Evolutionary conservation across 805 yeast species (phyloP), one percentile per base, ranked within the genome.

Genomic region (Kregervanrija fluxuum): DNA sequence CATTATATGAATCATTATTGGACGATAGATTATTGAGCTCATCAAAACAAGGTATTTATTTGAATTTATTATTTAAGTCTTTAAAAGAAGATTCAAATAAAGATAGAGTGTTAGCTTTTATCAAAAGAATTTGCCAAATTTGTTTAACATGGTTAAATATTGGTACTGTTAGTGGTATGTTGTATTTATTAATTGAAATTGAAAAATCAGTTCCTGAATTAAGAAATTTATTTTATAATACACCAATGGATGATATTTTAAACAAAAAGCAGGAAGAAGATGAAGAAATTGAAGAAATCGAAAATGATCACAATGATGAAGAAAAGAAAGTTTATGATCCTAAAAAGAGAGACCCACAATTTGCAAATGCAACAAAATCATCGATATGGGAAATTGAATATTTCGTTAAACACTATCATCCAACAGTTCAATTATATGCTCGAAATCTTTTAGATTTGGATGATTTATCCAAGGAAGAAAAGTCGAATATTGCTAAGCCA

Each of bases 11-110:
- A 65, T 81, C 95, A 11, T 70, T 93, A 51, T 68, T 89, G 52
- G 98, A 93, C 62, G 80, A 85, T 33, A 77, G 98, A 59, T 70
- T 93, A 49, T 77, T 83, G 13, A 71, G 72, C n/a, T 85, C 97
- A 0, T 86, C 98, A 1, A 93, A 93, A 62, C 95, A 91, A 65
- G 88, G 95, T 54, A 83, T 93, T 47, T 93, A 89, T 62, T 70
- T 93, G 67, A 90, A 91, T 60, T 70, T 93, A 56, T 68, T 93
- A 41, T 89, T 79, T 73, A 88, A 85, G 61, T 78, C 97, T 0
- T 68, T 93, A 65, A 85, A 85, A 59, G 72, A 73, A 46, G 98
- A 90, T 57, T 54, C 66, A 8, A 69, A 74, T 42, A 69, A 73
- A 40, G 70, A 75, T 12, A 74, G 98, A 54, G 85, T 88, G 6